These are phyloP conservation scores for Polymyxa betae DNA, from an alignment of 208 protist species.

Conservation along the genomic window DNA sequence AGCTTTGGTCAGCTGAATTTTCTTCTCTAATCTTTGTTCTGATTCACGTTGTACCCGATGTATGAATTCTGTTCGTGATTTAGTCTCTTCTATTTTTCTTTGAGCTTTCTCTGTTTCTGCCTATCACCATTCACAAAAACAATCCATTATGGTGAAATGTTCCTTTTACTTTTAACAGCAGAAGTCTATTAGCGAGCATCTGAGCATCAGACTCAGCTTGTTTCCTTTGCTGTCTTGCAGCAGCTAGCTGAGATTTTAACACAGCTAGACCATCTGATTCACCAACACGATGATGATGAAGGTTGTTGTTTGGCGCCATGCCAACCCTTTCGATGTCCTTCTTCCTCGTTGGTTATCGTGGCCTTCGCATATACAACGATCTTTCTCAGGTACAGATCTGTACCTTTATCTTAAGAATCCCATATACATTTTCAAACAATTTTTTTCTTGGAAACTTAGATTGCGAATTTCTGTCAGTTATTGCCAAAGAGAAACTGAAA, in stretches of 20 bases:
- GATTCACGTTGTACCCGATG: neutral
- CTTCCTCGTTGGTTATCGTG: no score
- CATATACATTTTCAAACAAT: no score
- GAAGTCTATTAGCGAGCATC: constrained; percentile 44
- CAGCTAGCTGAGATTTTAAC: neutral
- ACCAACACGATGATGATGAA: no score
- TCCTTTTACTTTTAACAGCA: constrained; percentile 41
- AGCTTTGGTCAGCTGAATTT: neutral
- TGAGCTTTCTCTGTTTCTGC: constrained; percentile 15
- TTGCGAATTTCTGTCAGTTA: no score
- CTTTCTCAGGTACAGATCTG: no score
- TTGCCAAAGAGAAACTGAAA: no score
- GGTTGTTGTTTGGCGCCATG: no score
- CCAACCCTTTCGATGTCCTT: no score
- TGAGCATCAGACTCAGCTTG: constrained; percentile 41
- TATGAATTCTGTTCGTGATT: constrained; percentile 34
- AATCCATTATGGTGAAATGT: neutral
- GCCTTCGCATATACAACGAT: no score
- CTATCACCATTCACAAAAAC: neutral
- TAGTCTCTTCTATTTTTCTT: constrained; percentile 44
- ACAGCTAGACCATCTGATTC: neutral
- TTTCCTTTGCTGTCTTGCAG: neutral
- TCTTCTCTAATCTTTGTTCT: constrained; percentile 1
- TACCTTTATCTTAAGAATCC: no score
- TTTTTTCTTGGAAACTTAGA: no score